Evolutionary conservation across 805 yeast species (phyloP).

Genomic region (Lipomyces mesembrius): DNA sequence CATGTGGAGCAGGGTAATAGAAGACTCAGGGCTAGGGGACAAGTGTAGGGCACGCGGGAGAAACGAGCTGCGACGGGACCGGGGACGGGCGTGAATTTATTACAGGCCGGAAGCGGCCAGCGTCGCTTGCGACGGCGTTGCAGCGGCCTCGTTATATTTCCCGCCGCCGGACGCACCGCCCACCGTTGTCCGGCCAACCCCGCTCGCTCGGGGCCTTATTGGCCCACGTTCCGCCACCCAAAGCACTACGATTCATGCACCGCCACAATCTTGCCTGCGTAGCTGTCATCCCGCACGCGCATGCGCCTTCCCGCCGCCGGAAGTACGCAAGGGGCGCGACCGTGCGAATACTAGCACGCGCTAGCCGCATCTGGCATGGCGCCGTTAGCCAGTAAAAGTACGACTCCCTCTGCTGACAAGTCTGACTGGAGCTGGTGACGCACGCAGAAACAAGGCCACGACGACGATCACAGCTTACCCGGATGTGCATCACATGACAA

Average conservation of each 20-base stretch:
- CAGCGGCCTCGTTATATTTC: neutral
- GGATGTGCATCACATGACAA: neutral
- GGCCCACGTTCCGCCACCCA: neutral
- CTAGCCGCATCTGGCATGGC: neutral
- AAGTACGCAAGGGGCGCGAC: constrained; percentile 4
- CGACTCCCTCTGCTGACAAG: neutral
- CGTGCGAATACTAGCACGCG: neutral
- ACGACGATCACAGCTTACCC: neutral
- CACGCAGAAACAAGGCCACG: neutral
- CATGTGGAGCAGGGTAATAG: constrained; percentile 9
- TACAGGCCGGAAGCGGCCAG: constrained; percentile 6
- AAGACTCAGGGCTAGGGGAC: constrained; percentile 12
- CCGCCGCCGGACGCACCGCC: neutral
- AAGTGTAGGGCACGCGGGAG: constrained; percentile 5
- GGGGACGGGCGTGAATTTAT: constrained; percentile 9
- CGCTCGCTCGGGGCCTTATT: constrained; percentile 3
- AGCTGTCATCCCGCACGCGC: neutral
- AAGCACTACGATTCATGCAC: neutral
- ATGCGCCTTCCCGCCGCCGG: neutral
- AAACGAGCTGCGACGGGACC: constrained; percentile 1
- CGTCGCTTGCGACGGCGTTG: constrained; percentile 5
- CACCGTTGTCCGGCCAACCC: constrained; percentile 1
- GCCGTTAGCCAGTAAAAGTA: neutral
- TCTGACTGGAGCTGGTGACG: neutral
- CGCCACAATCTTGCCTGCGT: neutral